These are phyloP conservation scores for Thalassiosira exigua DNA, from an alignment of 352 stramenopile species.

Conservation along the genomic window DNA sequence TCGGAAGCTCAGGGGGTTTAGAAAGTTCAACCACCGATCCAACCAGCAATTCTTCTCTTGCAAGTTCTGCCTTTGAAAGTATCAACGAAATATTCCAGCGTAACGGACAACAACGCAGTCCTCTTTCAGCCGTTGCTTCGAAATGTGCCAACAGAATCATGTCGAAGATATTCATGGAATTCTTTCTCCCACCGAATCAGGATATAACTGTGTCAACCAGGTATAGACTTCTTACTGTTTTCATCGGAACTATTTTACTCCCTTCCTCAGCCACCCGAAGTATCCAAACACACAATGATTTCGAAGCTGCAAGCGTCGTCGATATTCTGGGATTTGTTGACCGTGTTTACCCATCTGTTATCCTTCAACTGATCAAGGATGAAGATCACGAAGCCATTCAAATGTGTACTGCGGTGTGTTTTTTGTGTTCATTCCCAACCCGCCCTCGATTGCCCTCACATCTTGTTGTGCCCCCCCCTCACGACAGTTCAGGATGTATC, in stretches of 20 bases:
- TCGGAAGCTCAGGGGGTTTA: constrained; percentile 39
- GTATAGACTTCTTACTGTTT: constrained; percentile 59
- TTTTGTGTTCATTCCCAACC: no score
- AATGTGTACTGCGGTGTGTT: constrained; percentile 62
- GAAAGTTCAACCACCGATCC: neutral
- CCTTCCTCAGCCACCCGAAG: constrained; percentile 22
- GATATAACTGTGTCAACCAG: constrained; percentile 27
- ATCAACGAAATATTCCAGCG: constrained; percentile 42
- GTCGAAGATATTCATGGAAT: constrained; percentile 59
- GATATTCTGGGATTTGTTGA: constrained; percentile 59
- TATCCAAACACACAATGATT: constrained; percentile 29
- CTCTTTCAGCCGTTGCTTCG: constrained; percentile 14
- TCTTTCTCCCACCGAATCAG: constrained; percentile 51
- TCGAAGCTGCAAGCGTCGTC: constrained; percentile 47
- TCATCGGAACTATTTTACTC: constrained; percentile 56
- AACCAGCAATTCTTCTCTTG: constrained; percentile 24
- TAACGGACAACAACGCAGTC: constrained; percentile 12
- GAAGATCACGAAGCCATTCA: constrained; percentile 62
- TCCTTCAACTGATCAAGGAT: constrained; percentile 57
- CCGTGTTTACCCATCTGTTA: constrained; percentile 44
- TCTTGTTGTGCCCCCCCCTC: no score
- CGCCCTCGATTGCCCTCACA: no score
- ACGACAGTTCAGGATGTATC: constrained; percentile 70
- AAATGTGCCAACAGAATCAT: constrained; percentile 39
- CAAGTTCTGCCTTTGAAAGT: constrained; percentile 46